Conservation (phyloP, 805 yeast genomes). For the Candida tibetensis region DNA sequence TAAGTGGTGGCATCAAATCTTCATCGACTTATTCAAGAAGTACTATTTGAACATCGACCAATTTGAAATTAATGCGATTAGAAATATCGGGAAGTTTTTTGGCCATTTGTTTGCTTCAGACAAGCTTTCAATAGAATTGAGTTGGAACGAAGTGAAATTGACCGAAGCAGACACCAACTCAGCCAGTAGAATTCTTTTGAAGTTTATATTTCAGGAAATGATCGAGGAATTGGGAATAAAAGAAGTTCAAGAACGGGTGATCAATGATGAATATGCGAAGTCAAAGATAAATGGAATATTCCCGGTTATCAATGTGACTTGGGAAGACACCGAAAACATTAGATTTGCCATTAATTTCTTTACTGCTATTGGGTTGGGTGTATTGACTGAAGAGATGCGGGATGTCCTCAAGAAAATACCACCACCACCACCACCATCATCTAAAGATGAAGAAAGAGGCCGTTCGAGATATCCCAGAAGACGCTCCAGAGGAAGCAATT, state of each 20-base stretch:
- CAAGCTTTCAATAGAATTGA: constrained; percentile 57
- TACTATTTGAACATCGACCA: constrained; percentile 61
- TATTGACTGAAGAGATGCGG: constrained; percentile 81
- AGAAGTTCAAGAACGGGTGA: constrained; percentile 46
- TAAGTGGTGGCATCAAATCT: constrained; percentile 55
- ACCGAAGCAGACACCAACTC: constrained; percentile 76
- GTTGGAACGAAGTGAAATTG: constrained; percentile 52
- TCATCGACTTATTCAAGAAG: constrained; percentile 50
- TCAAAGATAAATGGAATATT: constrained; percentile 57
- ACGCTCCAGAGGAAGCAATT: constrained; percentile 18
- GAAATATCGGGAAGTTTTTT: constrained; percentile 81
- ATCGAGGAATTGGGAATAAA: constrained; percentile 70
- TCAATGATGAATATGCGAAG: constrained; percentile 48
- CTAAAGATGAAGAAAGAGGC: constrained; percentile 12
- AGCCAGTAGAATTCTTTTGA: constrained; percentile 75
- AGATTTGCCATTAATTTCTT: constrained; percentile 85
- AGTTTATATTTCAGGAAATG: constrained; percentile 76
- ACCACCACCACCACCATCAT: background rate
- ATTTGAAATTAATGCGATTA: constrained; percentile 66
- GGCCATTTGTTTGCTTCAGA: constrained; percentile 80
- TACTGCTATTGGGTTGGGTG: constrained; percentile 89
- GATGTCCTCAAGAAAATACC: constrained; percentile 39
- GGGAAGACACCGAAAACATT: constrained; percentile 46
- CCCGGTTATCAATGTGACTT: constrained; percentile 43
- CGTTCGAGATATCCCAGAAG: constrained; percentile 9